phyloP scores from a whole-genome alignment of 371 early-diverging fungal genomes.

The Zychaea mexicana region DNA sequence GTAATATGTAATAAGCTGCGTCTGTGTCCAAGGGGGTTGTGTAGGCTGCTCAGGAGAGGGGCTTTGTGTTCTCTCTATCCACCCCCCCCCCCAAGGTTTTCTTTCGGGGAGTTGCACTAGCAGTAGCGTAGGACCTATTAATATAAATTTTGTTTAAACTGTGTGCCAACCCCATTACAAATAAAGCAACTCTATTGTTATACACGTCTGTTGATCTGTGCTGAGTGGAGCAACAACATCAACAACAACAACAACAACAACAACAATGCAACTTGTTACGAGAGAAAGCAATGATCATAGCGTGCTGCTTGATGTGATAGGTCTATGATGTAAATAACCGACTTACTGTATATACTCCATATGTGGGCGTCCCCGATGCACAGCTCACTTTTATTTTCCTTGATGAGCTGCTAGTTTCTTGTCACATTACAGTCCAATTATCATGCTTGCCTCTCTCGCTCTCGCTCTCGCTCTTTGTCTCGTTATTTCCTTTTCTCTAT shows the following conservation, averaged over 20 bases:
- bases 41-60: not conserved
- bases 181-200: slow-evolving; percentile 8
- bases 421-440: slow-evolving; percentile 13
- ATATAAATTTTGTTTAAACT: not conserved
- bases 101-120: too few species aligned
- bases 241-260: slow-evolving; percentile 6
- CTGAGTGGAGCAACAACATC: not conserved
- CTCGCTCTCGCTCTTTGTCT: not conserved
- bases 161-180: not conserved
- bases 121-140: not conserved
- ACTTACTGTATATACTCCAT: not conserved
- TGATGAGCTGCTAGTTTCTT: slow-evolving; percentile 1
- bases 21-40: not conserved
- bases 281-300: not conserved
- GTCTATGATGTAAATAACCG: not conserved
- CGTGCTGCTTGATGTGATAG: not conserved
- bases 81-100: not conserved
- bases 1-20: too few species aligned
- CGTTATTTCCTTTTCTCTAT: not conserved
- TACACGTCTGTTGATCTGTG: slow-evolving; percentile 11
- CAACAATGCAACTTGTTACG: slow-evolving; percentile 10
- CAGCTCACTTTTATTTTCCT: not conserved
- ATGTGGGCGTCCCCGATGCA: slow-evolving; percentile 3
- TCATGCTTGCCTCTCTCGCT: not conserved
- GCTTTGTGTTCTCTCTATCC: not conserved